Evolutionary conservation across 805 yeast species (phyloP).

Genomic region (Kockiozyma suomiensis): DNA sequence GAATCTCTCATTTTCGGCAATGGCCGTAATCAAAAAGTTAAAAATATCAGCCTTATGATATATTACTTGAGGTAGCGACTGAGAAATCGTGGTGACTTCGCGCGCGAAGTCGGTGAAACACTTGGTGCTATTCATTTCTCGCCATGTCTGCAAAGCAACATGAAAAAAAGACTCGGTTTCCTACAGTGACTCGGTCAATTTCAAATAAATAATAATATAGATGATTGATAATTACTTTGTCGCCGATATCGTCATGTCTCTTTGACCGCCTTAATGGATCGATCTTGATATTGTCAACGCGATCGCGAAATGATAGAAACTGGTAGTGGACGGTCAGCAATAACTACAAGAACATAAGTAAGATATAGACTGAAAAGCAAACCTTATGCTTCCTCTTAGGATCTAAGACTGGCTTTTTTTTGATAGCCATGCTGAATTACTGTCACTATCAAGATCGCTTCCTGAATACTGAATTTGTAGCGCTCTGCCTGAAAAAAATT

Average conservation of each 20-base stretch:
- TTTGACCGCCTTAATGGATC: conserved; percentile 57
- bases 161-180: conserved; percentile 63
- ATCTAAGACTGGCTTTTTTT: conserved; percentile 21
- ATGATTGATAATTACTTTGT: conserved; percentile 11
- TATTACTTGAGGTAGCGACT: conserved; percentile 78
- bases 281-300: conserved; percentile 79
- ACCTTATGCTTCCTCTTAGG: conserved; percentile 28
- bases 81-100: conserved; percentile 56
- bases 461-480: not conserved
- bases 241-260: conserved; percentile 37
- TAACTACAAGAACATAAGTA: not conserved
- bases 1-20: conserved; percentile 61
- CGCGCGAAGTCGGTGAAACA: conserved; percentile 66
- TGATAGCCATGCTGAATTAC: conserved; percentile 22
- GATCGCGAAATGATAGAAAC: conserved; percentile 70
- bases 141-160: conserved; percentile 82
- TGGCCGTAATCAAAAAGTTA: conserved; percentile 51
- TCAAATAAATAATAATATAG: not conserved
- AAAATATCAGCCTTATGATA: conserved; percentile 69
- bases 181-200: conserved; percentile 1
- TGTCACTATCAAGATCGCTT: not conserved
- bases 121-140: conserved; percentile 77
- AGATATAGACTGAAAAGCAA: not conserved
- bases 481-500: conserved; percentile 2
- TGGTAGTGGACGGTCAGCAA: not conserved